Percentiles rank a stretch among this genome's conserved stretches.
These are phyloP conservation scores for Mycena sanguinolenta DNA, from an alignment of 768 basidiomycete species.

Conservation along the genomic window DNA sequence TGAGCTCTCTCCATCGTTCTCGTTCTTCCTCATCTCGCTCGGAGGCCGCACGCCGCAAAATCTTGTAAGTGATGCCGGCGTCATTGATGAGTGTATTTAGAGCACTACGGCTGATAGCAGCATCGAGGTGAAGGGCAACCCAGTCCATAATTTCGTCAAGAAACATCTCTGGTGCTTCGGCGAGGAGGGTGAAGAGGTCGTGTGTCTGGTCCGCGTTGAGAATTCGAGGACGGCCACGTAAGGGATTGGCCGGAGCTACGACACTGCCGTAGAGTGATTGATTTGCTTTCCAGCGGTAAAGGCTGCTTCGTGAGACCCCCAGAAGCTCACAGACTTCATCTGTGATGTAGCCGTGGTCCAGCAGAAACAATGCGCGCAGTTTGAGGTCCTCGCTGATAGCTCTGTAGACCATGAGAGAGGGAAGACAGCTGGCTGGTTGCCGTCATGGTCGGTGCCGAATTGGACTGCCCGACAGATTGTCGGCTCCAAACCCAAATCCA, in stretches of 20 bases:
- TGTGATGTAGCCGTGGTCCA: slow-evolving; percentile 30
- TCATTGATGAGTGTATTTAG: slow-evolving; percentile 36
- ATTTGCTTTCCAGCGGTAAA: slow-evolving; percentile 30
- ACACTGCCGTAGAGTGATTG: slow-evolving; percentile 20
- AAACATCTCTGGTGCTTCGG: slow-evolving; percentile 36
- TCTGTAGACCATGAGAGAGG: slow-evolving; percentile 33
- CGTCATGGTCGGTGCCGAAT: too few species aligned
- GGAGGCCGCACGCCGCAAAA: slow-evolving; percentile 35
- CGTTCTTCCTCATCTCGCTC: slow-evolving; percentile 38
- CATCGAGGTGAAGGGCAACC: slow-evolving; percentile 36
- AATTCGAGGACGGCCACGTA: slow-evolving; percentile 33
- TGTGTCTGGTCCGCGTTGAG: slow-evolving; percentile 31
- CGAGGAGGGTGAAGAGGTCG: slow-evolving; percentile 27
- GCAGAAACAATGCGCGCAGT: slow-evolving; percentile 31
- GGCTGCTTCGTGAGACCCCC: slow-evolving; percentile 25
- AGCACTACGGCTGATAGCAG: slow-evolving; percentile 33
- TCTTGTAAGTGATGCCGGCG: slow-evolving; percentile 41
- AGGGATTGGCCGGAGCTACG: slow-evolving; percentile 20
- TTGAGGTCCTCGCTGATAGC: slow-evolving; percentile 37
- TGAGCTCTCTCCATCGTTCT: slow-evolving; percentile 34
- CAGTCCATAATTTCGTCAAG: slow-evolving; percentile 43
- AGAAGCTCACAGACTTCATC: slow-evolving; percentile 34
- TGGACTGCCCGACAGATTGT: too few species aligned
- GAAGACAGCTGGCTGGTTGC: too few species aligned
- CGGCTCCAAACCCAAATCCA: too few species aligned